These are phyloP conservation scores for Kernera saxatilis DNA, from an alignment of 345 rosid genomes.

Conservation along the genomic window DNA sequence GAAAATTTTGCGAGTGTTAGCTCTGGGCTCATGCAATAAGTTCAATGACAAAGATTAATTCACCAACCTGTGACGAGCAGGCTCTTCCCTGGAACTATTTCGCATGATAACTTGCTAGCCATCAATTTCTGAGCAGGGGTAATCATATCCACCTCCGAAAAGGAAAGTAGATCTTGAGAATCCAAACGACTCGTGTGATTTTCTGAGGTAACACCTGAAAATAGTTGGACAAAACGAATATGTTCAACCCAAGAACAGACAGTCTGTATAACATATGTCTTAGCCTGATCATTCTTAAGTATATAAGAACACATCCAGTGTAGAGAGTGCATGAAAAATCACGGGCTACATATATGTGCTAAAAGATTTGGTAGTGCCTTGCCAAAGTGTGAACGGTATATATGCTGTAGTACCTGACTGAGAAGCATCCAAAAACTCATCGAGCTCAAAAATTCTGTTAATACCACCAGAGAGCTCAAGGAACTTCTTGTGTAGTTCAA, in stretches of 20 bases:
- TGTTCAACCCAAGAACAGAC: slow-evolving; percentile 4
- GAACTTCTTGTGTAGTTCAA: slow-evolving; percentile 85
- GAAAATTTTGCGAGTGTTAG: slow-evolving; percentile 28
- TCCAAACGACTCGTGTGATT: slow-evolving; percentile 31
- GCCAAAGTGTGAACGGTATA: background rate
- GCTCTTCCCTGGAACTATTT: slow-evolving; percentile 71
- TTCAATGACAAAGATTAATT: slow-evolving; percentile 13
- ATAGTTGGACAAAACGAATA: slow-evolving; percentile 27
- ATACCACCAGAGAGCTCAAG: slow-evolving; percentile 88
- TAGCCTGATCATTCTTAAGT: background rate
- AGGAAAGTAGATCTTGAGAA: slow-evolving; percentile 58
- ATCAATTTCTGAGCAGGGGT: slow-evolving; percentile 85
- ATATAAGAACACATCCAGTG: background rate
- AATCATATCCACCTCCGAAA: slow-evolving; percentile 71
- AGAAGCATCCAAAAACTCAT: slow-evolving; percentile 87
- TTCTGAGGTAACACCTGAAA: slow-evolving; percentile 29
- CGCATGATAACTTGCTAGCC: slow-evolving; percentile 83
- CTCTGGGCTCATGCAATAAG: slow-evolving; percentile 12
- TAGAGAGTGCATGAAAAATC: background rate
- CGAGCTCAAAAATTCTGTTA: slow-evolving; percentile 89
- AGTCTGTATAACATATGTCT: background rate
- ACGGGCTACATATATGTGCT: background rate
- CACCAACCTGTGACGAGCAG: slow-evolving; percentile 90
- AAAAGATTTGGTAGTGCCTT: background rate
- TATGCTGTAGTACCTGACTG: slow-evolving; percentile 51